A percentile compares a stretch with the other conserved stretches of the same genome.
Conservation (phyloP, 2,329 filamentous ascomycete species). For the Zasmidium cellare region DNA sequence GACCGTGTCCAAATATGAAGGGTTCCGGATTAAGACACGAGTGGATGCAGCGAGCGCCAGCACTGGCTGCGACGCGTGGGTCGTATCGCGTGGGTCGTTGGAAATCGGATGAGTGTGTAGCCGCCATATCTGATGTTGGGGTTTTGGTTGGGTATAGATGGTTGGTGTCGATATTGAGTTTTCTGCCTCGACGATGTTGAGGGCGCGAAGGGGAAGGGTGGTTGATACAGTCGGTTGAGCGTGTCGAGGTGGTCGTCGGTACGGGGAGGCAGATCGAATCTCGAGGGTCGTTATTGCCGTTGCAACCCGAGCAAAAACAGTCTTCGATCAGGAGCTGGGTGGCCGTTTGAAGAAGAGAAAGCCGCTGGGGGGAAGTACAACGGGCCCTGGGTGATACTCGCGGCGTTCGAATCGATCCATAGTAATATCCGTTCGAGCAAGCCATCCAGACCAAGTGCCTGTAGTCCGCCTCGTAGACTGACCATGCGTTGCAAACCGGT, state of each 20-base stretch:
- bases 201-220: not conserved
- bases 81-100: not conserved
- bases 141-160: not conserved
- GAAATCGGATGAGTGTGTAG: not conserved
- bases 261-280: not conserved
- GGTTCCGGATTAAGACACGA: not conserved
- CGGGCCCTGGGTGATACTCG: conserved; percentile 24
- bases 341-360: conserved; percentile 18
- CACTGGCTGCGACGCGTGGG: not conserved
- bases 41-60: not conserved
- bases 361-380: conserved; percentile 31
- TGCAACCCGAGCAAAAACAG: conserved; percentile 21
- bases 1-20: no score
- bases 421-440: conserved; percentile 49
- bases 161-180: not conserved
- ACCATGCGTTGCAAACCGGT: conserved; percentile 46
- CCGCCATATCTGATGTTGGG: not conserved
- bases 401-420: conserved; percentile 47
- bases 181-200: not conserved
- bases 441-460: conserved; percentile 45
- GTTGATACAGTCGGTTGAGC: not conserved
- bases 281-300: not conserved
- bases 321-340: conserved; percentile 19
- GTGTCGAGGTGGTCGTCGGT: not conserved
- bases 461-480: conserved; percentile 46